Conservation (phyloP, 2,329 filamentous ascomycete species). For the Colletotrichum australisinense region DNA sequence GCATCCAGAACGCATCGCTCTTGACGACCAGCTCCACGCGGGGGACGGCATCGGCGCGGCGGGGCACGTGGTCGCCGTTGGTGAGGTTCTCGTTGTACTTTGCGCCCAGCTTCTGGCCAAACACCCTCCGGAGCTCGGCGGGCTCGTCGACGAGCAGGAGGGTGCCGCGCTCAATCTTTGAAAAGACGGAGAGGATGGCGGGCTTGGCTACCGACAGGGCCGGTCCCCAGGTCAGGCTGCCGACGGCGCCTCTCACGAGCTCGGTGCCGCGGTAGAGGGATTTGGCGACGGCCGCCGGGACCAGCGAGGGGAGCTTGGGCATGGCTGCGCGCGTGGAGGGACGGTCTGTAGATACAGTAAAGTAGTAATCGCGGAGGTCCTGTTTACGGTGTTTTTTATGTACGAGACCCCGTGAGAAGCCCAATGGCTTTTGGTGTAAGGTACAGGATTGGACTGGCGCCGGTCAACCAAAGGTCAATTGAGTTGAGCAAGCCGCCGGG, state of each 20-base stretch:
- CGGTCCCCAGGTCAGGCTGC: slow-evolving; percentile 59
- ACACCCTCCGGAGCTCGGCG: slow-evolving; percentile 52
- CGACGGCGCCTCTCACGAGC: slow-evolving; percentile 53
- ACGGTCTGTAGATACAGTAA: neutral
- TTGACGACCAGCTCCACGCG: slow-evolving; percentile 69
- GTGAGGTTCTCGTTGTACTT: slow-evolving; percentile 51
- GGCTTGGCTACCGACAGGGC: slow-evolving; percentile 58
- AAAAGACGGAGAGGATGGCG: slow-evolving; percentile 57
- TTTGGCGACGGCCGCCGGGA: slow-evolving; percentile 49
- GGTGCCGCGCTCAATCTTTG: slow-evolving; percentile 59
- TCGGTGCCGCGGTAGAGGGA: slow-evolving; percentile 54
- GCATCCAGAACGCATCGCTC: slow-evolving; percentile 77
- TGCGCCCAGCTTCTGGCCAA: slow-evolving; percentile 57
- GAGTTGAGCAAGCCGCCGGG: slow-evolving; percentile 22
- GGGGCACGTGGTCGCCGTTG: slow-evolving; percentile 43
- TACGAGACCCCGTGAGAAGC: neutral
- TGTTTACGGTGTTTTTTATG: neutral
- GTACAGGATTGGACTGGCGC: neutral
- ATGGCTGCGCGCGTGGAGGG: slow-evolving; percentile 16
- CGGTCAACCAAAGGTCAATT: slow-evolving; percentile 23
- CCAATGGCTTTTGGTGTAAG: neutral
- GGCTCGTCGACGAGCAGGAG: slow-evolving; percentile 61
- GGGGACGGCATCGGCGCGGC: slow-evolving; percentile 49
- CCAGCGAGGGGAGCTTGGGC: slow-evolving; percentile 46
- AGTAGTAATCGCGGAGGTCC: neutral